Evolutionary conservation across 805 yeast genomes (phyloP).

Genomic region (Starmerella ratchasimensis): DNA sequence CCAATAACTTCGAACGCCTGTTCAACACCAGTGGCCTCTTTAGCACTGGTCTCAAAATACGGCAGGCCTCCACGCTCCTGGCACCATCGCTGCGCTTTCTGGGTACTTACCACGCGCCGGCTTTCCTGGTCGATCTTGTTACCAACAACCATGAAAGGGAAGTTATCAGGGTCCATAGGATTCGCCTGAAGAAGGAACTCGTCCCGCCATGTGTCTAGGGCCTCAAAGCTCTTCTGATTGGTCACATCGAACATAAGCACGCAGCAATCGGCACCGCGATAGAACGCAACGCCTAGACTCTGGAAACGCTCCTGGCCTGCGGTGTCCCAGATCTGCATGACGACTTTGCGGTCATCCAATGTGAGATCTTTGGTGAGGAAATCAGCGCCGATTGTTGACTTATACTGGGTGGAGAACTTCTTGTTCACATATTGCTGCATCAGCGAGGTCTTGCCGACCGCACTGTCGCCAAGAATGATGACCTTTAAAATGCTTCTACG

Average conservation of each 20-base stretch:
- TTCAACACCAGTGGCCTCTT: slow-evolving; percentile 89
- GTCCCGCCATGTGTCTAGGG: slow-evolving; percentile 83
- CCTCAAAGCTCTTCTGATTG: slow-evolving; percentile 83
- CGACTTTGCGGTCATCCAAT: slow-evolving; percentile 70
- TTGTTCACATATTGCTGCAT: slow-evolving; percentile 96
- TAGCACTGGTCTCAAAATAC: slow-evolving; percentile 93
- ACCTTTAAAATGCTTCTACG: slow-evolving; percentile 44
- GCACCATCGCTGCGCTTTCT: slow-evolving; percentile 49
- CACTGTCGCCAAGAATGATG: slow-evolving; percentile 90
- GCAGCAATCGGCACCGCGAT: slow-evolving; percentile 97
- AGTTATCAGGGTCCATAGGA: slow-evolving; percentile 83
- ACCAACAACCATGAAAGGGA: slow-evolving; percentile 91
- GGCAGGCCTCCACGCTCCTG: slow-evolving; percentile 67
- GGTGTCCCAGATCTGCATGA: slow-evolving; percentile 86
- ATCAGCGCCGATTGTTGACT: slow-evolving; percentile 97
- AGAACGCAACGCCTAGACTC: slow-evolving; percentile 90
- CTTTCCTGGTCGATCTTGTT: slow-evolving; percentile 91
- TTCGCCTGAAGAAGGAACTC: slow-evolving; percentile 89
- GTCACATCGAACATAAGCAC: slow-evolving; percentile 92
- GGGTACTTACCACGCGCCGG: slow-evolving; percentile 56
- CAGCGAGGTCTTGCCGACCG: slow-evolving; percentile 92
- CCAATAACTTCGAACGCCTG: slow-evolving; percentile 94
- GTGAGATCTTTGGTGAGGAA: slow-evolving; percentile 81
- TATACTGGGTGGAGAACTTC: slow-evolving; percentile 88
- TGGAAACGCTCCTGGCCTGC: slow-evolving; percentile 98